A percentile compares a stretch with the other conserved stretches of the same genome.
phyloP scores from a whole-genome alignment of 176 grass and related monocot genomes.

The Phyllostachys edulis region DNA sequence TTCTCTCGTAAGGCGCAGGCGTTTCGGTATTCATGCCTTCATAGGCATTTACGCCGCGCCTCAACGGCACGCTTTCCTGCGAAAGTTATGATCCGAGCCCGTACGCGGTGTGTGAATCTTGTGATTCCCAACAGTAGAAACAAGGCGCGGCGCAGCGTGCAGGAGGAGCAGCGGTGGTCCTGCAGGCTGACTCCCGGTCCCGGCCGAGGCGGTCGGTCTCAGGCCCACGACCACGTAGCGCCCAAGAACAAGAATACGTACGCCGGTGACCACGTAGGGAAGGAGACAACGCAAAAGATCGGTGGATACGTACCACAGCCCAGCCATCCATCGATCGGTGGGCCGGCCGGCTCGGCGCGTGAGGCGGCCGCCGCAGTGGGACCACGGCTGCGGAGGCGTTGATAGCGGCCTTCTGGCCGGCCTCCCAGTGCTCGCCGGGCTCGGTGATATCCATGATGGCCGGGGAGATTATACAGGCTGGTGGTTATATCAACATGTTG shows the following conservation, averaged over 20 bases:
- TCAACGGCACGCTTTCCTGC: constrained; percentile 24
- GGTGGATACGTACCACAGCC: not conserved
- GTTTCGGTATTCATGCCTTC: constrained; percentile 5
- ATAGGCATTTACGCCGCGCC: constrained; percentile 10
- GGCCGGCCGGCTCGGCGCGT: not conserved
- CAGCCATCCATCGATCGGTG: not conserved
- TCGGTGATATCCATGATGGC: not conserved
- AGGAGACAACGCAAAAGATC: constrained; percentile 23
- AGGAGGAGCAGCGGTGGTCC: constrained; percentile 18
- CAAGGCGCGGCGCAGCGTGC: not conserved
- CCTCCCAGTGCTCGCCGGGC: not conserved
- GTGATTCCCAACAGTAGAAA: not conserved
- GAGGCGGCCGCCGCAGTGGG: not conserved
- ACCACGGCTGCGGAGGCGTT: not conserved
- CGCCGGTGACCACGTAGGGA: constrained; percentile 38
- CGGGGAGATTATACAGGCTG: not conserved
- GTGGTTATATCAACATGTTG: not conserved
- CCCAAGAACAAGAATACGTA: constrained; percentile 39
- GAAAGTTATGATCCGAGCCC: not conserved
- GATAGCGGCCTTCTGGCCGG: constrained; percentile 5
- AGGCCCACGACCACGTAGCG: constrained; percentile 26
- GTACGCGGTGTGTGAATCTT: constrained; percentile 29
- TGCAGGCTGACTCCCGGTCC: not conserved
- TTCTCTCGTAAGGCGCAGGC: not conserved
- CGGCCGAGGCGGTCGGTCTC: constrained; percentile 9